Evolutionary conservation across 306 rosid species (phyloP).

Genomic region (Sindora glabra): DNA sequence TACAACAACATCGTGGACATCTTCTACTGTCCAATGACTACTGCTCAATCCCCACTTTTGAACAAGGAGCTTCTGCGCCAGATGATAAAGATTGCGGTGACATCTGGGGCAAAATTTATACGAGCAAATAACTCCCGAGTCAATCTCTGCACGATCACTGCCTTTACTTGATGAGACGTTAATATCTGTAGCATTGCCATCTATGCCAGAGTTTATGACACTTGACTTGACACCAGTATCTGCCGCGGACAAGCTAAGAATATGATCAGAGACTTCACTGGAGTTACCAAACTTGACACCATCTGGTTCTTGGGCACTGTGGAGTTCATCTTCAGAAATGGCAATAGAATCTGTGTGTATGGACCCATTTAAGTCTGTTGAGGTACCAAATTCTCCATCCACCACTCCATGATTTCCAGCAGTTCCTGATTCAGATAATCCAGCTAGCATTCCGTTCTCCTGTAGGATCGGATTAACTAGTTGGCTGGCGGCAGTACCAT

Average conservation of each 20-base stretch:
- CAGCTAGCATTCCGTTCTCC: conserved; percentile 33
- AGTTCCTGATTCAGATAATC: conserved; percentile 12
- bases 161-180: conserved; percentile 24
- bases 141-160: conserved; percentile 9
- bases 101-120: conserved; percentile 75
- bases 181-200: conserved; percentile 13
- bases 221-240: conserved; percentile 18
- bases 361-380: conserved; percentile 25
- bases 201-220: conserved; percentile 17
- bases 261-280: conserved; percentile 12
- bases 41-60: conserved; percentile 24
- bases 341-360: conserved; percentile 11
- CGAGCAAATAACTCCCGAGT: conserved; percentile 41
- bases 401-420: conserved; percentile 7
- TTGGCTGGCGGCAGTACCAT: conserved; percentile 16
- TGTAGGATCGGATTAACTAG: conserved; percentile 17
- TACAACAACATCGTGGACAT: conserved; percentile 63
- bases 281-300: conserved; percentile 15
- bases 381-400: conserved; percentile 18
- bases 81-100: conserved; percentile 31
- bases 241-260: conserved; percentile 2
- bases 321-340: conserved; percentile 21
- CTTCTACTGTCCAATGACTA: conserved; percentile 53
- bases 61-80: conserved; percentile 36
- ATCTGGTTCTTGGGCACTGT: conserved; percentile 16